A percentile compares a stretch with the other conserved stretches of the same genome.
Conservation (phyloP, 2,329 filamentous ascomycete genomes). For the Huntiella savannae region DNA sequence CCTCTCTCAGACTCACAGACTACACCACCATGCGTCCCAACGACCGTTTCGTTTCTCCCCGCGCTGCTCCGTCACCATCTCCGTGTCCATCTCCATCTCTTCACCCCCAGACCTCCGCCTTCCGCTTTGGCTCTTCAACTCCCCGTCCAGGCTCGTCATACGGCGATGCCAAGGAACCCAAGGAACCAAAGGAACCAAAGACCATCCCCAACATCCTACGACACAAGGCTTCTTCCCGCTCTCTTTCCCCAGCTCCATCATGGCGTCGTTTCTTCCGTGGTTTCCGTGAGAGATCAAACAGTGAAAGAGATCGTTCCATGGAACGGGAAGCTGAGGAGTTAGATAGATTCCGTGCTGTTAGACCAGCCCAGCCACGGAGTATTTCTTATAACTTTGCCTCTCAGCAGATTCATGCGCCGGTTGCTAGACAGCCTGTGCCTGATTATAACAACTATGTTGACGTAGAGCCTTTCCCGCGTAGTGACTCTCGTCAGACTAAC, state of each 20-base stretch:
- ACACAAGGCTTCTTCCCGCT: constrained; percentile 25
- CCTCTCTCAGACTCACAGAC: constrained; percentile 36
- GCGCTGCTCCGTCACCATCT: constrained; percentile 28
- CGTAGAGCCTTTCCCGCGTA: constrained; percentile 1
- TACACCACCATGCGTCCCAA: constrained; percentile 60
- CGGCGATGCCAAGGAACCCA: neutral
- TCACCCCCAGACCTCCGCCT: constrained; percentile 5
- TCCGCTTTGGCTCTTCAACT: neutral
- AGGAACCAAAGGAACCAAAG: constrained; percentile 4
- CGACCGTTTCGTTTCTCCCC: constrained; percentile 55
- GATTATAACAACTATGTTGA: neutral
- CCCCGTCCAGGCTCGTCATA: neutral
- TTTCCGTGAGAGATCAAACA: constrained; percentile 16
- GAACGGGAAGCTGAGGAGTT: constrained; percentile 13
- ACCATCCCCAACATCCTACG: constrained; percentile 12
- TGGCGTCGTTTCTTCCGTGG: constrained; percentile 34
- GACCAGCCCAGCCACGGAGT: constrained; percentile 3
- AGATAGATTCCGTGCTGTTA: neutral
- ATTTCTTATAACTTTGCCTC: constrained; percentile 2
- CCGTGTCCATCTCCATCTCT: constrained; percentile 13
- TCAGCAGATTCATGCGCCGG: neutral
- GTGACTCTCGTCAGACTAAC: constrained; percentile 2
- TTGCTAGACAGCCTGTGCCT: neutral
- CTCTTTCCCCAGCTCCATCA: constrained; percentile 28
- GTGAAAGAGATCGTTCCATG: constrained; percentile 17